These are phyloP conservation scores for Botrytis fabae DNA, from an alignment of 2,329 filamentous ascomycete genomes.

Conservation along the genomic window DNA sequence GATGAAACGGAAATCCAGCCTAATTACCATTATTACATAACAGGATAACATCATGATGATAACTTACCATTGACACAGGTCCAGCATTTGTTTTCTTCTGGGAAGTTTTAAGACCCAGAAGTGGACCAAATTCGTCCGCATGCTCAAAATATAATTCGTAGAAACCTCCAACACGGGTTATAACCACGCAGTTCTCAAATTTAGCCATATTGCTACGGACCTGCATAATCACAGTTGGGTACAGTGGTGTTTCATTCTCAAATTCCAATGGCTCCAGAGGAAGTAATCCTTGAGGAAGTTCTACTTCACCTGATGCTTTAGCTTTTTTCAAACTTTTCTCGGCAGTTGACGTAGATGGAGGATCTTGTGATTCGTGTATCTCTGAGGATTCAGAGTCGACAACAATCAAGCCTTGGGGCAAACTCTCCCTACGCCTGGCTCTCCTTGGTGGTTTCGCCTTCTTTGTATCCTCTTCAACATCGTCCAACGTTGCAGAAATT, in stretches of 20 bases:
- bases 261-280: constrained; percentile 42
- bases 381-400: constrained; percentile 1
- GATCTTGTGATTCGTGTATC: not conserved
- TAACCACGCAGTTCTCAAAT: constrained; percentile 84
- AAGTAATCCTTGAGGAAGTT: constrained; percentile 55
- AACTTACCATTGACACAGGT: constrained; percentile 76
- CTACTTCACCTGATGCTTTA: constrained; percentile 32
- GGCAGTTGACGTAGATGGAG: not conserved
- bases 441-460: not conserved
- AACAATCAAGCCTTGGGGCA: constrained; percentile 23
- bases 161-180: constrained; percentile 92
- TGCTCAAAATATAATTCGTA: constrained; percentile 98
- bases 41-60: not conserved
- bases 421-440: not conserved
- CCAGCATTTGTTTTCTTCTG: constrained; percentile 77
- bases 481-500: not conserved
- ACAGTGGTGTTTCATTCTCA: constrained; percentile 53
- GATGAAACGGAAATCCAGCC: constrained; percentile 91
- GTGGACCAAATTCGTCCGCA: constrained; percentile 81
- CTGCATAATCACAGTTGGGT: constrained; percentile 87
- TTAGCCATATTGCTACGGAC: constrained; percentile 86
- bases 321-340: not conserved
- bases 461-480: not conserved
- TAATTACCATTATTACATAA: constrained; percentile 39
- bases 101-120: constrained; percentile 84